phyloP scores from a whole-genome alignment of 2,329 filamentous ascomycete species.

The Fusarium liriodendri region DNA sequence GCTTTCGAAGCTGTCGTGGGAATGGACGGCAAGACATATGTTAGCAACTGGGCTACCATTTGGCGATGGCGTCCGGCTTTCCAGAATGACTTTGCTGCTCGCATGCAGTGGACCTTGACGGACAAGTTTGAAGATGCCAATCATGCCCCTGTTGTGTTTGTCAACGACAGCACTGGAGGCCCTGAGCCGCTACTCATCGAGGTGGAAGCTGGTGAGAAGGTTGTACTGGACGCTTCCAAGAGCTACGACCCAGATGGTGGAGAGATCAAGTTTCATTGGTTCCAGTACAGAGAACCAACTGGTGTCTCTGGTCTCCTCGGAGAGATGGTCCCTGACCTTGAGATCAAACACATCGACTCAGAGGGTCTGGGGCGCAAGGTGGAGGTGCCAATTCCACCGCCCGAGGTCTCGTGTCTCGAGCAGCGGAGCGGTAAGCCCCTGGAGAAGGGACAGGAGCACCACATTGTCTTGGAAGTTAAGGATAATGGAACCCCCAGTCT shows the following conservation, averaged over 20 bases:
- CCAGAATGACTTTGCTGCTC: neutral
- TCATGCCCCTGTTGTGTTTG: neutral
- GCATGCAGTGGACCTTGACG: neutral
- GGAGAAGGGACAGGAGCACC: neutral
- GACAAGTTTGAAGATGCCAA: neutral
- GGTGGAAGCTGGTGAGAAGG: neutral
- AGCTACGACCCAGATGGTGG: neutral
- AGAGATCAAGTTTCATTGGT: neutral
- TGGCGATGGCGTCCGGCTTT: neutral
- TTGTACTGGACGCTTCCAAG: neutral
- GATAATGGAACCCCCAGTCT: neutral
- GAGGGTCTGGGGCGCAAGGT: neutral
- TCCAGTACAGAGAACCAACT: neutral
- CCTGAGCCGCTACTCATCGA: neutral
- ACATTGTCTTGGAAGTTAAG: neutral
- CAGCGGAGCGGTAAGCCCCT: neutral
- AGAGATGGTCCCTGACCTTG: neutral
- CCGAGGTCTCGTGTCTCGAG: neutral
- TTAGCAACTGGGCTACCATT: neutral
- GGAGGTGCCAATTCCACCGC: neutral
- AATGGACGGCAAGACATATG: neutral
- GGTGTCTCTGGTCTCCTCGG: neutral
- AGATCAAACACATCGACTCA: neutral
- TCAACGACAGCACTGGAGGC: neutral
- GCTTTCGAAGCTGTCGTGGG: neutral